Evolutionary conservation across 495 filamentous ascomycete genomes (phyloP).

Genomic region (Amniculicola lignicola): DNA sequence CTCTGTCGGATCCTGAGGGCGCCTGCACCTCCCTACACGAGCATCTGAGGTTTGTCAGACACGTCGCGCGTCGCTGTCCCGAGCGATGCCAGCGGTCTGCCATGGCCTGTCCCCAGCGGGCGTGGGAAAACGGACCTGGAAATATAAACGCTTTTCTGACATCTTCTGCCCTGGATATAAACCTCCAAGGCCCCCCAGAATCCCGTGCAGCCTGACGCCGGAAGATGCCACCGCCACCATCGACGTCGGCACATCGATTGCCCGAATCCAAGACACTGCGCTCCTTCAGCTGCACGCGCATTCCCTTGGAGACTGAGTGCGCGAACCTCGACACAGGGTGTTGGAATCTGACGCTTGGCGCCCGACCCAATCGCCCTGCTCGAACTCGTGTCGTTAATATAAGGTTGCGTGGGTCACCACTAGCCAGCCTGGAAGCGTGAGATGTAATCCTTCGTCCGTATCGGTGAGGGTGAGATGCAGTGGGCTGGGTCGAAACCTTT

Average conservation of each 20-base stretch:
- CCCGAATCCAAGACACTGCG: neutral
- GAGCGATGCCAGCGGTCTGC: neutral
- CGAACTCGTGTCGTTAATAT: neutral
- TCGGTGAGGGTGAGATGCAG: too few relatives aligned
- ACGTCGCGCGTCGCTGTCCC: neutral
- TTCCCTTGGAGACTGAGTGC: too few relatives aligned
- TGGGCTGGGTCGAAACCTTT: too few relatives aligned
- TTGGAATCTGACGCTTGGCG: neutral
- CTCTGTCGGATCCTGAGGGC: conserved; percentile 2
- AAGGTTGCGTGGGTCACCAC: neutral
- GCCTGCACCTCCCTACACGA: neutral
- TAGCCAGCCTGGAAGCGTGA: too few relatives aligned
- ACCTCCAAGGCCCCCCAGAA: neutral
- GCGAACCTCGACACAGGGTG: neutral
- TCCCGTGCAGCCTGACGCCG: neutral
- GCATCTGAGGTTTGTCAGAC: neutral
- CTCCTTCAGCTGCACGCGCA: neutral
- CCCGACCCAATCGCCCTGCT: neutral
- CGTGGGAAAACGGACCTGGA: neutral
- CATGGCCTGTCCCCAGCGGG: neutral
- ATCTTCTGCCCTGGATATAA: neutral
- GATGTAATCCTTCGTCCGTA: too few relatives aligned
- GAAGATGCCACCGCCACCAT: neutral
- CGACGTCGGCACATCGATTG: neutral
- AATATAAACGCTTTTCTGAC: neutral